These are phyloP conservation scores for Teratosphaeria destructans DNA, from an alignment of 2,329 filamentous ascomycete species.

Conservation along the genomic window DNA sequence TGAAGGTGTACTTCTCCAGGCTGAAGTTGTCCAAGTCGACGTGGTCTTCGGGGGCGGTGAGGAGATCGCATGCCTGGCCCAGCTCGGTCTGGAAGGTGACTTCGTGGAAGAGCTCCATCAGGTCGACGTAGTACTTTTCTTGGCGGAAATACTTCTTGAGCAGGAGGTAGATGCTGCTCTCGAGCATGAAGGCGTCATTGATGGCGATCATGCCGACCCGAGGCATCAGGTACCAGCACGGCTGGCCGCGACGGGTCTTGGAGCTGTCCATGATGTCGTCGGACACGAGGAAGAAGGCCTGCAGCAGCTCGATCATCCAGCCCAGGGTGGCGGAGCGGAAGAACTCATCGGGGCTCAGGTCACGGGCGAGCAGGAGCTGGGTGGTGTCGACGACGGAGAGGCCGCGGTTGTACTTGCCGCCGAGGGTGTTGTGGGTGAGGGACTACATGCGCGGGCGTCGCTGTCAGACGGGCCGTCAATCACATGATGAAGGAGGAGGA, in stretches of 20 bases:
- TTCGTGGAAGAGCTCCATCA: conserved; percentile 95
- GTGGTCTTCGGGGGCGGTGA: conserved; percentile 89
- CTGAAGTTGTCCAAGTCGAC: conserved; percentile 93
- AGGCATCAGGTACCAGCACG: conserved; percentile 91
- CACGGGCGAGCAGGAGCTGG: conserved; percentile 61
- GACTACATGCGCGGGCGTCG: conserved; percentile 42
- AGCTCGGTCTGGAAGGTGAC: conserved; percentile 88
- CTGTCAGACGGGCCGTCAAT: conserved; percentile 13
- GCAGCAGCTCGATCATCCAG: conserved; percentile 96
- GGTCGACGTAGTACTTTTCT: conserved; percentile 79
- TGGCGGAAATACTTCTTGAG: conserved; percentile 88
- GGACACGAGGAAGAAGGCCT: conserved; percentile 96
- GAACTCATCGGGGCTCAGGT: conserved; percentile 72
- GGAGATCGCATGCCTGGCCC: conserved; percentile 85
- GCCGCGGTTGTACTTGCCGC: conserved; percentile 97
- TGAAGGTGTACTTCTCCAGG: conserved; percentile 91
- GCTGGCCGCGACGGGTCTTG: conserved; percentile 85
- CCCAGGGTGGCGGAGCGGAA: conserved; percentile 80
- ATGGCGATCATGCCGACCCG: conserved; percentile 92
- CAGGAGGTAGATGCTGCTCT: conserved; percentile 78
- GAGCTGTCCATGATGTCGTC: conserved; percentile 98
- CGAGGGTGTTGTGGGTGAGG: conserved; percentile 75
- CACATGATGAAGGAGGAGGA: neutral
- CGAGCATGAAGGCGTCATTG: conserved; percentile 96
- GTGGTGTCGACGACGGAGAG: conserved; percentile 94